Conservation (phyloP, 2,329 filamentous ascomycete genomes). For the Sclerotinia subarctica region DNA sequence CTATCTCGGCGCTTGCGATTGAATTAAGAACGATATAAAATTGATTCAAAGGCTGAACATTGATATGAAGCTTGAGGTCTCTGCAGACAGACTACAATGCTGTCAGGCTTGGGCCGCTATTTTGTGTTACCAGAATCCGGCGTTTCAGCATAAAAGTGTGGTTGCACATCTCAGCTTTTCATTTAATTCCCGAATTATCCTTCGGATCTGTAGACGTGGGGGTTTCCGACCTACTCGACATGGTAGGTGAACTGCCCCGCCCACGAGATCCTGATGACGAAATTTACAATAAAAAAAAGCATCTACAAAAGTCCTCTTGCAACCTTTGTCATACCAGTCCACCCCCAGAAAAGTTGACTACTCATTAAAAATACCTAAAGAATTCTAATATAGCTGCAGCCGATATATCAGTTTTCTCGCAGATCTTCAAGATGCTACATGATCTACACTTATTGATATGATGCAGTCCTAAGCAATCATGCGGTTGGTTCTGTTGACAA, state of each 20-base stretch:
- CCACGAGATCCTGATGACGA: background rate
- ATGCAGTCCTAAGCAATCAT: background rate
- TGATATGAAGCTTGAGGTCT: too few species aligned
- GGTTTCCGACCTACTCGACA: background rate
- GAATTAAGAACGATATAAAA: background rate
- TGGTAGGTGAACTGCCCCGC: background rate
- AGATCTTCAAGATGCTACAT: background rate
- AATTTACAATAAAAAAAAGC: background rate
- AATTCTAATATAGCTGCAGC: too few species aligned
- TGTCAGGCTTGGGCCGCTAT: background rate
- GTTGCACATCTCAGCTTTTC: background rate
- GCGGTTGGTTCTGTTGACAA: background rate
- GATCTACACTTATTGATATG: background rate
- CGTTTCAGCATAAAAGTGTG: slow-evolving; percentile 5
- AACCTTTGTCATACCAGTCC: background rate
- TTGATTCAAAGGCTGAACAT: background rate
- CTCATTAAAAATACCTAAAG: background rate
- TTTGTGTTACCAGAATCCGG: background rate
- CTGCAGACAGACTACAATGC: background rate
- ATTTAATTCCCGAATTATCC: background rate
- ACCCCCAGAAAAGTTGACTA: background rate
- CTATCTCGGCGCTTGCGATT: too few species aligned
- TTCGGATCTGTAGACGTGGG: background rate
- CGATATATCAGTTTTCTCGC: background rate
- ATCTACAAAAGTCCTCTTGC: background rate